phyloP scores from a whole-genome alignment of 306 rosid species.

The Quercus wislizeni region DNA sequence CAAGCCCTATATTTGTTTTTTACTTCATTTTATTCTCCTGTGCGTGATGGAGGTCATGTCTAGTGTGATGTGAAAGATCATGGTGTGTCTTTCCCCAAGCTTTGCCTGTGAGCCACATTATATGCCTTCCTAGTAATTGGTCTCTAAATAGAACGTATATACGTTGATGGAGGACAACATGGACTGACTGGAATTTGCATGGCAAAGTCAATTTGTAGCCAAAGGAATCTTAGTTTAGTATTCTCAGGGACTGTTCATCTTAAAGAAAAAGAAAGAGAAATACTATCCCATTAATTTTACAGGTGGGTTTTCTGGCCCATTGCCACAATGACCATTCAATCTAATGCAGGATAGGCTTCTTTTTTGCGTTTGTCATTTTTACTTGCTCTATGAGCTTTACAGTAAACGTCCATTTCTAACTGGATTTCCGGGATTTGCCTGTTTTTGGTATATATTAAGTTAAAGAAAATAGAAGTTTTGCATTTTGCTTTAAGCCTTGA shows the following conservation, averaged over 20 bases:
- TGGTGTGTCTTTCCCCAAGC: neutral
- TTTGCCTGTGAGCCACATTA: neutral
- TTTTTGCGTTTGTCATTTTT: neutral
- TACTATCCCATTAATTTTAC: neutral
- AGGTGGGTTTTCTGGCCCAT: neutral
- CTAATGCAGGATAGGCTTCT: neutral
- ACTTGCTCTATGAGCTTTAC: neutral
- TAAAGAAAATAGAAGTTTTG: neutral
- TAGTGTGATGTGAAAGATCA: neutral
- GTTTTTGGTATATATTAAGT: neutral
- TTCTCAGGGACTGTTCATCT: neutral
- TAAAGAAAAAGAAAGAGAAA: neutral
- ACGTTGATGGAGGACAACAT: neutral
- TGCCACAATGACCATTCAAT: neutral
- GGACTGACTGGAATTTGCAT: neutral
- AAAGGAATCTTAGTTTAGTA: neutral
- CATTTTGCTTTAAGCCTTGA: neutral
- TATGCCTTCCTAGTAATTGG: neutral
- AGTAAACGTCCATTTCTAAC: neutral
- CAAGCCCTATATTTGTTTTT: neutral
- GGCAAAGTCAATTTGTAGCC: neutral
- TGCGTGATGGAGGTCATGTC: neutral
- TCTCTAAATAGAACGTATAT: neutral
- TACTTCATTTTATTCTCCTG: neutral
- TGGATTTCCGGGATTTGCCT: slow-evolving; percentile 1